A percentile compares a stretch with the other conserved stretches of the same genome.
phyloP scores from a whole-genome alignment of 345 rosid genomes.

The Gynandropsis gynandra region DNA sequence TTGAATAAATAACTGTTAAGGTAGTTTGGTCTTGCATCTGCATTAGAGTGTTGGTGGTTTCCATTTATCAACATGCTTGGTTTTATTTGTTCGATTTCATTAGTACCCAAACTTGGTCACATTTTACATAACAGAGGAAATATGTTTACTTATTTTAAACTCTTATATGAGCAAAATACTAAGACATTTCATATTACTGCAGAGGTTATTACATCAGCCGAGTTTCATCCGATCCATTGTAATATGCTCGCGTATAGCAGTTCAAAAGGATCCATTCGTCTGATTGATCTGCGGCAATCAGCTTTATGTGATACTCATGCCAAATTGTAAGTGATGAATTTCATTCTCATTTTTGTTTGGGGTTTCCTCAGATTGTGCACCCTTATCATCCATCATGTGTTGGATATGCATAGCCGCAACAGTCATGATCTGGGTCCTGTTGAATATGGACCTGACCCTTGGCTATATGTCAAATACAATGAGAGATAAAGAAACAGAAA shows the following conservation, averaged over 20 bases:
- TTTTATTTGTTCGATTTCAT: too few species aligned
- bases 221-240: slow-evolving; percentile 94
- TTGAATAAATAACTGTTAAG: too few species aligned
- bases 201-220: slow-evolving; percentile 99
- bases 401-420: slow-evolving; percentile 1
- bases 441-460: slow-evolving; percentile 5
- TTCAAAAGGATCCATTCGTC: slow-evolving; percentile 97
- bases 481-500: background rate
- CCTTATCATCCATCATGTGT: background rate
- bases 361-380: too few species aligned
- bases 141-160: too few species aligned
- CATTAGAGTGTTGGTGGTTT: too few species aligned
- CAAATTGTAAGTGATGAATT: slow-evolving; percentile 56
- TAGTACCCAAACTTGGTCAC: too few species aligned
- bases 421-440: too few species aligned
- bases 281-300: slow-evolving; percentile 96
- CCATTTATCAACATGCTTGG: too few species aligned
- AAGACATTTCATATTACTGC: slow-evolving; percentile 30
- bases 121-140: too few species aligned
- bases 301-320: slow-evolving; percentile 97
- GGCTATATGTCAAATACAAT: slow-evolving; percentile 1
- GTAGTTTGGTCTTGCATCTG: too few species aligned
- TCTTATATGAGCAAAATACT: slow-evolving; percentile 5
- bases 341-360: slow-evolving; percentile 1
- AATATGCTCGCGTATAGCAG: slow-evolving; percentile 96